These are phyloP conservation scores for Botryotinia narcissicola DNA, from an alignment of 2,329 filamentous ascomycete genomes.

Conservation along the genomic window DNA sequence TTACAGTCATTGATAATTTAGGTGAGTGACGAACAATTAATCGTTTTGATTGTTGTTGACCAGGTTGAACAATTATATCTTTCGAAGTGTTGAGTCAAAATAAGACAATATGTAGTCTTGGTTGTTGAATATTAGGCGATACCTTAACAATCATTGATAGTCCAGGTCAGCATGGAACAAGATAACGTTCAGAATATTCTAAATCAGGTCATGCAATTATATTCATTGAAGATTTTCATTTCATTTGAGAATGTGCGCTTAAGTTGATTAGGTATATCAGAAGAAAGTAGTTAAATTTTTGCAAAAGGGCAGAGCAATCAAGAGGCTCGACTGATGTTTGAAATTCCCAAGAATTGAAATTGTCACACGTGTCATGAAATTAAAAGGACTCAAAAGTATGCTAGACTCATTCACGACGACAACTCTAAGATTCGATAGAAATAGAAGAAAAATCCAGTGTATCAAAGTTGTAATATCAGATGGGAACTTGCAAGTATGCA, in stretches of 20 bases:
- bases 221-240: background rate
- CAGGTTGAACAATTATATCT: background rate
- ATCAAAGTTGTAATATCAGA: background rate
- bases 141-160: background rate
- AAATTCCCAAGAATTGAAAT: background rate
- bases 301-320: background rate
- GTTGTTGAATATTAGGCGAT: background rate
- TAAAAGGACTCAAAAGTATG: background rate
- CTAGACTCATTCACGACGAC: background rate
- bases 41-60: background rate
- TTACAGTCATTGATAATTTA: background rate
- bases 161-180: background rate
- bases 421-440: background rate
- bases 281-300: background rate
- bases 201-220: background rate
- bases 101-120: background rate
- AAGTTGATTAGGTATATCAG: background rate
- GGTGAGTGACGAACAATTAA: background rate
- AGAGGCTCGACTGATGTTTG: background rate
- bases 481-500: background rate
- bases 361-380: background rate
- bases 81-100: background rate
- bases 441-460: accelerated
- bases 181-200: background rate
- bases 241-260: background rate